Conservation (phyloP, 441 rosid genomes). For the Populus hybrid region DNA sequence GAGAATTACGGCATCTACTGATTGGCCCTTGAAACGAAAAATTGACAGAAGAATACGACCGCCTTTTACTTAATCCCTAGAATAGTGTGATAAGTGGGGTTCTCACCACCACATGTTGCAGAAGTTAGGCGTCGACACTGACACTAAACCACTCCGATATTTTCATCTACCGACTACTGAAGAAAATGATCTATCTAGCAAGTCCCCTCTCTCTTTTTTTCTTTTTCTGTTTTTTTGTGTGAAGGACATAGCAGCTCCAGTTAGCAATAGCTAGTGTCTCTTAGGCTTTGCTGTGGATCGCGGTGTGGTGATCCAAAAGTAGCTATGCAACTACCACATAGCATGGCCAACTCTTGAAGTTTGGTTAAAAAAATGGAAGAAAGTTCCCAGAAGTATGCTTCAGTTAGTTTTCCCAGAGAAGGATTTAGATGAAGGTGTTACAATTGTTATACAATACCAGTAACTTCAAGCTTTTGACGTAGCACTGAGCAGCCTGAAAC, state of each 20-base stretch:
- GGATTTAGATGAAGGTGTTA: background rate
- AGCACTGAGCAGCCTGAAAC: background rate
- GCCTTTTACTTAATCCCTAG: background rate
- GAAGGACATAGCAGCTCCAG: too few relatives aligned
- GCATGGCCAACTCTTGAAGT: background rate
- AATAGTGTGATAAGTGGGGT: background rate
- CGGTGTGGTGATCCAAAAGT: background rate
- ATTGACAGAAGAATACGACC: background rate
- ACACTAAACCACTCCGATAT: background rate
- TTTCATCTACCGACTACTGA: background rate
- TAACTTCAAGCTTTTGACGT: too few relatives aligned
- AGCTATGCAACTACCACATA: background rate
- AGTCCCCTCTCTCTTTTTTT: background rate
- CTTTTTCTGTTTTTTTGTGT: background rate
- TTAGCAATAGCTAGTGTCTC: background rate
- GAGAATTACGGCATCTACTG: background rate
- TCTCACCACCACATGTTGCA: background rate
- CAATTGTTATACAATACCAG: background rate
- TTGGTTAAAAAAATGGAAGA: background rate
- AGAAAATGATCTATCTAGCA: background rate
- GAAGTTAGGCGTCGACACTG: slow-evolving; percentile 17
- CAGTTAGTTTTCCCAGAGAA: background rate
- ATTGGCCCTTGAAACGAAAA: background rate
- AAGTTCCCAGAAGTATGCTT: background rate
- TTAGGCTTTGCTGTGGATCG: background rate